phyloP scores from a whole-genome alignment of 1,284 basidiomycete species.

The Naganishia albida region DNA sequence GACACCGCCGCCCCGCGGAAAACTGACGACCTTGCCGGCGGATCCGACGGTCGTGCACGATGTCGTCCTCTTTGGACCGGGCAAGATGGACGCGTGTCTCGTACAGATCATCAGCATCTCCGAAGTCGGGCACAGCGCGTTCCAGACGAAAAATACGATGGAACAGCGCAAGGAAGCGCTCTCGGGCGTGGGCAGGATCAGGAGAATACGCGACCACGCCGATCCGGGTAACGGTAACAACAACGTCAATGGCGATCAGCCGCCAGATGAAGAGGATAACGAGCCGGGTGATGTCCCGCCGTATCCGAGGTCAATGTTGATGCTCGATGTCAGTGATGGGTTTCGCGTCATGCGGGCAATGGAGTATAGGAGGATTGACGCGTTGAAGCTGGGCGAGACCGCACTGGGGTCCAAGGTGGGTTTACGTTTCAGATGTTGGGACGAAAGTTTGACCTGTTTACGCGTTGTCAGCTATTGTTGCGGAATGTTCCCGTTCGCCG shows the following conservation, averaged over 20 bases:
- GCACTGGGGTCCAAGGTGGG: conserved; percentile 49
- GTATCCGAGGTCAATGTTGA: conserved; percentile 51
- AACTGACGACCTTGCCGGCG: conserved; percentile 14
- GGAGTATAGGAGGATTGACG: conserved; percentile 46
- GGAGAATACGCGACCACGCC: conserved; percentile 47
- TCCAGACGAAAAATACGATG: conserved; percentile 45
- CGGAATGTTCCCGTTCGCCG: conserved; percentile 43
- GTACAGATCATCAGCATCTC: conserved; percentile 46
- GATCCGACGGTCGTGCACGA: conserved; percentile 32
- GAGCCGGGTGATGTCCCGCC: conserved; percentile 43
- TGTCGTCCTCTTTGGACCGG: conserved; percentile 40
- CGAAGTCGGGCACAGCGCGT: conserved; percentile 49
- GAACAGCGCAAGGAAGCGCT: conserved; percentile 50
- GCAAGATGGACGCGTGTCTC: conserved; percentile 36
- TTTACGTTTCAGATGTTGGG: neutral
- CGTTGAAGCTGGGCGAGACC: conserved; percentile 47
- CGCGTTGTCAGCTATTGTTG: conserved; percentile 41
- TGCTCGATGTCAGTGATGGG: conserved; percentile 49
- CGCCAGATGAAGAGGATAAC: conserved; percentile 37
- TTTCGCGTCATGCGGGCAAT: conserved; percentile 44
- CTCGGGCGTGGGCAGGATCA: conserved; percentile 46
- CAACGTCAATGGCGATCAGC: conserved; percentile 33
- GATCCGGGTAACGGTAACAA: conserved; percentile 35
- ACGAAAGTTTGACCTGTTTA: neutral
- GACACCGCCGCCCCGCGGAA: conserved; percentile 32